Evolutionary conservation across 352 stramenopile genomes (phyloP).

Genomic region (Phytophthora agathidicida): DNA sequence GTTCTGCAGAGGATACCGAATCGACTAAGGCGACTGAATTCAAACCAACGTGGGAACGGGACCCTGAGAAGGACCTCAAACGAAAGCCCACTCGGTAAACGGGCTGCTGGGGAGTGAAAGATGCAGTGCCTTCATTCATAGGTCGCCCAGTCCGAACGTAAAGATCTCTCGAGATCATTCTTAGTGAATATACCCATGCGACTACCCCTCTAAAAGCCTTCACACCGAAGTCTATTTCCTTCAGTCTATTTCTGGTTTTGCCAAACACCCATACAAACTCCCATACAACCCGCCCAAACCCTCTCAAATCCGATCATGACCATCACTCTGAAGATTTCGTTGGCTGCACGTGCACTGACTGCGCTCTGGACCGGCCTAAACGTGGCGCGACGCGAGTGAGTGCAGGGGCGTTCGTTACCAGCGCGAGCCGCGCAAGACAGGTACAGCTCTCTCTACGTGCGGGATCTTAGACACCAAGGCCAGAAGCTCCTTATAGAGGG

Average conservation of each 20-base stretch:
- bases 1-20: no score
- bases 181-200: no score
- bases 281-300: conserved; percentile 12
- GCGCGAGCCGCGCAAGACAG: not conserved
- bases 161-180: no score
- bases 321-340: conserved; percentile 52
- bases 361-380: conserved; percentile 31
- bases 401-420: conserved; percentile 27
- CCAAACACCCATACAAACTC: conserved; percentile 15
- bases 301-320: conserved; percentile 38
- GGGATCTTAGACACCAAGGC: not conserved
- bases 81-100: no score
- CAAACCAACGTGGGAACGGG: no score
- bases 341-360: conserved; percentile 40
- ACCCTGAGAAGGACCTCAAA: no score
- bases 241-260: conserved; percentile 12
- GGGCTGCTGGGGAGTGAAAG: no score
- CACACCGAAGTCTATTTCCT: no score
- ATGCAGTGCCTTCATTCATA: no score
- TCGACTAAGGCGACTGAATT: no score
- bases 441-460: not conserved
- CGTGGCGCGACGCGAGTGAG: conserved; percentile 27
- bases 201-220: conserved; percentile 28
- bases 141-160: no score
- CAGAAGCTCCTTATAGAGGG: not conserved